Base-by-base conservation (phyloP, 1,284 basidiomycete genomes). In the Meira miltonrushii region DNA sequence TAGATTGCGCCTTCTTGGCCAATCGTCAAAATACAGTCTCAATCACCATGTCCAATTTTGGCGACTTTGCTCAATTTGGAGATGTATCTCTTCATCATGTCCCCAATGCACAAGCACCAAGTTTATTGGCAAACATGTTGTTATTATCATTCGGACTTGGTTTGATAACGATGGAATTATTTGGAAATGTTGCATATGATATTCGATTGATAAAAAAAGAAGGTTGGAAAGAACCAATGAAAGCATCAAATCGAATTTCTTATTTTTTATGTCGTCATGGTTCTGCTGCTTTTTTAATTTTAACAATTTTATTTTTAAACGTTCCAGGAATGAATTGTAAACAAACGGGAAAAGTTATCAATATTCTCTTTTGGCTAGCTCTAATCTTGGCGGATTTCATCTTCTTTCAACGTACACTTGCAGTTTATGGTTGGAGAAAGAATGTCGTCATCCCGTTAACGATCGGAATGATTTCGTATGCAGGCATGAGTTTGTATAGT, bases 41-140 rank as follows among this genome's bases (percentile, higher is more conserved):
- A 21, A 43, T 43, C 15, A 15, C 40, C 3, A 15, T 43, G 13
- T 2, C 40, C 3, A 6, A 43, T 11, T 15, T 15, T 43, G 11
- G 19, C 11, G 10, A 11, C 10, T 19, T 19, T 43, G 19, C 40
- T 15, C 15, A 19, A 25, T 50, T 50, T 37, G 47, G 47, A 37
- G 10, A 25, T 25, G 47, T 50, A 4, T 13, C 21, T 2, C 15
- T 50, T n/a, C 47, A 50, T 37, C 47, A 50, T 25, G 21, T 50
- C n/a, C 47, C 47, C 47, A 37, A 50, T 50, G 9, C 3, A 15
- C 21, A n/a, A n/a, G 47, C 47, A 37, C 47, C 47, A 50, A 50
- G 47, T 50, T 43, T 43, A 15, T 19, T 15, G 11, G 40, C 40
- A 15, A 15, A n/a, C 10, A n/a, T 50, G n/a, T 6, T 50, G 6